A percentile compares a stretch with the other conserved stretches of the same genome.
phyloP scores from a whole-genome alignment of 2,329 filamentous ascomycete genomes.

The Talaromyces sp. region DNA sequence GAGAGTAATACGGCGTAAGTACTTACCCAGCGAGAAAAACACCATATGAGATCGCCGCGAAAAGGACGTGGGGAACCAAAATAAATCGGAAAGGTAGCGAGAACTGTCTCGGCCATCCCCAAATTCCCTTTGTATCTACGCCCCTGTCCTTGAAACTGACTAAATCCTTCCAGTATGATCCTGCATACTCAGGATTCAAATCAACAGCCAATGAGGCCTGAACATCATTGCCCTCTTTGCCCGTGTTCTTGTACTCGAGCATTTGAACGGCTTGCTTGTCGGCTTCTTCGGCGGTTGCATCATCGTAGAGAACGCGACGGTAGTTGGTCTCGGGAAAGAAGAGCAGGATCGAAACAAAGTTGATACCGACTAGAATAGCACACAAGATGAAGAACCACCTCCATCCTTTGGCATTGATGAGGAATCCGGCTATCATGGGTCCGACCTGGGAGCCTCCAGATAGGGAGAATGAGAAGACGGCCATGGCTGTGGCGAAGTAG shows the following conservation, averaged over 20 bases:
- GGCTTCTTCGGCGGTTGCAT: slow-evolving; percentile 25
- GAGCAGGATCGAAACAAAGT: slow-evolving; percentile 34
- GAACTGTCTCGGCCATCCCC: slow-evolving; percentile 21
- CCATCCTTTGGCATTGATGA: slow-evolving; percentile 37
- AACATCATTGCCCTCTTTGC: not conserved
- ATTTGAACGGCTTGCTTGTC: slow-evolving; percentile 21
- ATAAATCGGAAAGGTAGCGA: slow-evolving; percentile 29
- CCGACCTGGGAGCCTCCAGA: slow-evolving; percentile 37
- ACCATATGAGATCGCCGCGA: slow-evolving; percentile 31
- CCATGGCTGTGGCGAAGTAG: slow-evolving; percentile 35
- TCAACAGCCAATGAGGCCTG: slow-evolving; percentile 14
- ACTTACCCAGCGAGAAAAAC: slow-evolving; percentile 31
- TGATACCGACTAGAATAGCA: slow-evolving; percentile 32
- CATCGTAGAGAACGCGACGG: slow-evolving; percentile 26
- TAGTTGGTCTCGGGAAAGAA: slow-evolving; percentile 39
- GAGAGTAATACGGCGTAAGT: not conserved
- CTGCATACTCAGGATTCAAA: slow-evolving; percentile 27
- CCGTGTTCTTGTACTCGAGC: not conserved
- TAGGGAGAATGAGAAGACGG: slow-evolving; percentile 34
- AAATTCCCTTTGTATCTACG: slow-evolving; percentile 23
- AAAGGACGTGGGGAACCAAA: slow-evolving; percentile 27
- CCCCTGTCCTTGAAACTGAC: slow-evolving; percentile 28
- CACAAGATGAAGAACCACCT: slow-evolving; percentile 41
- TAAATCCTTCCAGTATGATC: slow-evolving; percentile 31
- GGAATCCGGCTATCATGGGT: slow-evolving; percentile 37